Percentiles rank a stretch among this genome's conserved stretches.
Conservation (phyloP, 1,139 yeast species). For the Kodamaea arcana region DNA sequence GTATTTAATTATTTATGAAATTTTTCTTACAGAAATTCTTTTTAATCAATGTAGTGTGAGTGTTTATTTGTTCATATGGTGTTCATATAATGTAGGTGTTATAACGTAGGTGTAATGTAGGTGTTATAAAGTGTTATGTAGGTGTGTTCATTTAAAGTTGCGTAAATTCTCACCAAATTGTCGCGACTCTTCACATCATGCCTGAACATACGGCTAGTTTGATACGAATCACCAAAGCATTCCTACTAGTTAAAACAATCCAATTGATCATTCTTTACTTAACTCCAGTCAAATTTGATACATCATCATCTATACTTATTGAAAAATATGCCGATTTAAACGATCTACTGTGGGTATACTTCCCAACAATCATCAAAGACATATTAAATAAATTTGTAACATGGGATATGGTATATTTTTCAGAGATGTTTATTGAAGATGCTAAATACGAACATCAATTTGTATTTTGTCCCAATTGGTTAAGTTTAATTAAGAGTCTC, state of each 20-base stretch:
- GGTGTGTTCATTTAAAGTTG: no score
- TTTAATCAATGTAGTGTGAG: no score
- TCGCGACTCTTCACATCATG: no score
- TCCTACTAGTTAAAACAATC: slow-evolving; percentile 20
- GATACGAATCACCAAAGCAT: neutral
- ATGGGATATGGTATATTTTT: slow-evolving; percentile 87
- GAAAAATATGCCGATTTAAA: slow-evolving; percentile 7
- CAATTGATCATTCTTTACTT: slow-evolving; percentile 30
- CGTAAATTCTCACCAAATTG: no score
- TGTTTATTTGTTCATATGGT: no score
- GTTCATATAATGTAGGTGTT: no score
- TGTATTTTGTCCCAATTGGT: slow-evolving; percentile 85
- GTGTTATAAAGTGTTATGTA: no score
- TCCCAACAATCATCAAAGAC: slow-evolving; percentile 6
- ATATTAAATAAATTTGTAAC: slow-evolving; percentile 51
- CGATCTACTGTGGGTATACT: slow-evolving; percentile 3
- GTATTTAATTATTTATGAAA: no score
- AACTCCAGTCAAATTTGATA: slow-evolving; percentile 38
- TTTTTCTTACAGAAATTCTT: no score
- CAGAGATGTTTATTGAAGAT: slow-evolving; percentile 50
- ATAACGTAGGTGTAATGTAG: no score
- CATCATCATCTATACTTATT: slow-evolving; percentile 31
- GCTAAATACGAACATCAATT: slow-evolving; percentile 76
- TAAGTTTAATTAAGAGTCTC: slow-evolving; percentile 40
- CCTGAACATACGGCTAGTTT: no score